A percentile compares a stretch with the other conserved stretches of the same genome.
Conservation (phyloP, 257 asterid species). For the Eustoma russellianum region DNA sequence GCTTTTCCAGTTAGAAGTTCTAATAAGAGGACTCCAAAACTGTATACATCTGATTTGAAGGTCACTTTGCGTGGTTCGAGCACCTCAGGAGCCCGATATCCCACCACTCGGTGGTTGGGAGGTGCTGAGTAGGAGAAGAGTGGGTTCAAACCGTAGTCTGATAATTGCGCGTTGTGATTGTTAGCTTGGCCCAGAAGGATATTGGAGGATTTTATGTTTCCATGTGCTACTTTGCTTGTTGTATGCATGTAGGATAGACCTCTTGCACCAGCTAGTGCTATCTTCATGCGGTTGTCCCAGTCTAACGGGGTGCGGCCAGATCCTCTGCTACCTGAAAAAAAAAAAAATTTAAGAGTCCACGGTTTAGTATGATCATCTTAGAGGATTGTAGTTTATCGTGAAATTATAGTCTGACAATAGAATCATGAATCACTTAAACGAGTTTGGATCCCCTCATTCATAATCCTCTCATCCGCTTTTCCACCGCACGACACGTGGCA, state of each 20-base stretch:
- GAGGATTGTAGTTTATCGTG: neutral
- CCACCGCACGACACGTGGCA: too few relatives aligned
- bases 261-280: constrained; percentile 68
- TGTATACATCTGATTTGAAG: constrained; percentile 73
- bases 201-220: constrained; percentile 94
- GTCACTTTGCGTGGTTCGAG: constrained; percentile 78
- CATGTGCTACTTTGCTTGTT: constrained; percentile 62
- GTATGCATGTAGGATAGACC: constrained; percentile 74
- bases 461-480: too few relatives aligned
- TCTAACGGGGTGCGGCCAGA: constrained; percentile 97
- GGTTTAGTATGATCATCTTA: too few relatives aligned
- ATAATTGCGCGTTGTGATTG: constrained; percentile 39
- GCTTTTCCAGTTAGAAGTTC: constrained; percentile 92
- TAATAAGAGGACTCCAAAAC: constrained; percentile 68
- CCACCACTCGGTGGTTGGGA: constrained; percentile 71
- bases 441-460: too few relatives aligned
- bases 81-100: constrained; percentile 93
- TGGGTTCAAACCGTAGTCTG: constrained; percentile 74
- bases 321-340: constrained; percentile 73
- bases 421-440: too few relatives aligned
- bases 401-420: too few relatives aligned
- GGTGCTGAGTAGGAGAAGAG: constrained; percentile 57
- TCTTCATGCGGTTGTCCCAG: constrained; percentile 80
- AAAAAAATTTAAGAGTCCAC: too few relatives aligned
- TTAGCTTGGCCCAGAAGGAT: constrained; percentile 69